Evolutionary conservation across 306 rosid genomes (phyloP).

Genomic region (Lathyrus tuberosus): DNA sequence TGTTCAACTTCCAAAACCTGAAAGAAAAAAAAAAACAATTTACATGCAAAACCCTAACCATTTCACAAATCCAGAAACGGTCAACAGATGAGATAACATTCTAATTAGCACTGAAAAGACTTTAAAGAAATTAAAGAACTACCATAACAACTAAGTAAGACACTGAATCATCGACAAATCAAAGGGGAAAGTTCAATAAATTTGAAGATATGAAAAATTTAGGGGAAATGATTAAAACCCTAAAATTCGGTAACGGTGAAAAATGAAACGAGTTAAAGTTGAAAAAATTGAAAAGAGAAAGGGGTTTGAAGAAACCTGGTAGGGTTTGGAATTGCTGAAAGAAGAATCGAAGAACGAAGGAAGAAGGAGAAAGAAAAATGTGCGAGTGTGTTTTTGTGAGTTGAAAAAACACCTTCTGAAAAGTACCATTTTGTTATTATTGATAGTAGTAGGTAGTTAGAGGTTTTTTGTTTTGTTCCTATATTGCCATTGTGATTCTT

Average conservation of each 20-base stretch:
- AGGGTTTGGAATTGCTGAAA: neutral
- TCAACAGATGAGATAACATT: neutral
- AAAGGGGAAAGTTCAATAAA: conserved; percentile 6
- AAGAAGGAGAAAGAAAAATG: conserved; percentile 9
- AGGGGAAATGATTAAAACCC: conserved; percentile 24
- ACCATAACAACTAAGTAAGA: neutral
- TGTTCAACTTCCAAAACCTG: conserved; percentile 16
- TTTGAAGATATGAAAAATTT: neutral
- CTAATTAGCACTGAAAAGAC: neutral
- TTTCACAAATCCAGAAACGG: neutral
- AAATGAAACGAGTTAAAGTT: neutral
- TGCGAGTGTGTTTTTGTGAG: neutral
- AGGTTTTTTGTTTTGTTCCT: neutral
- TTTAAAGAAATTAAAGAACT: neutral
- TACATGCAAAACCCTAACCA: conserved; percentile 19
- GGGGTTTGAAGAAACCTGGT: conserved; percentile 15
- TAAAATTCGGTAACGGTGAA: neutral
- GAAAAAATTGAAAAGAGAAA: neutral
- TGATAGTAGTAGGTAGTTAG: neutral
- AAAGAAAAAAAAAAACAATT: neutral
- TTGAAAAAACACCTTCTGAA: neutral
- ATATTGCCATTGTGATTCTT: conserved; percentile 8
- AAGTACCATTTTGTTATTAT: neutral
- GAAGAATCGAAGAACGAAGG: neutral
- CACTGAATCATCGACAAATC: neutral